Percentiles rank a stretch among this genome's conserved stretches.
Evolutionary conservation across 1,139 yeast species (phyloP).

Genomic region (Yamadazyma buinensis): DNA sequence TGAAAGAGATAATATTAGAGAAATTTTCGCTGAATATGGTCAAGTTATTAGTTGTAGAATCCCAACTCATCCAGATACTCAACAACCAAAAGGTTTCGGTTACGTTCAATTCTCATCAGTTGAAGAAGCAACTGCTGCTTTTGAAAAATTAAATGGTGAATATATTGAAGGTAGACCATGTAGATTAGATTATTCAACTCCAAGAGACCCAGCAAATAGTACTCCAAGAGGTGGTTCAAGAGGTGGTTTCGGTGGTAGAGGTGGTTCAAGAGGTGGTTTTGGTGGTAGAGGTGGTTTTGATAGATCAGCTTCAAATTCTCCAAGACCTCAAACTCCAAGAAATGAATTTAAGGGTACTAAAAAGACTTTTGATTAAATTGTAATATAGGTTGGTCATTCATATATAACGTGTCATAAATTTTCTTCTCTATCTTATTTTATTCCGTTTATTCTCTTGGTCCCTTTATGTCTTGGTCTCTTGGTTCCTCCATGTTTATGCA

Average conservation of each 20-base stretch:
- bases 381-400: slow-evolving; percentile 1
- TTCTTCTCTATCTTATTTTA: background rate
- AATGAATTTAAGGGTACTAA: slow-evolving; percentile 71
- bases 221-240: slow-evolving; percentile 39
- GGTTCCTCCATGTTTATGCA: no score
- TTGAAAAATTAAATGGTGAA: slow-evolving; percentile 84
- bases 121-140: slow-evolving; percentile 89
- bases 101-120: slow-evolving; percentile 85
- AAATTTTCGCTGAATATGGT: slow-evolving; percentile 73
- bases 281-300: slow-evolving; percentile 23
- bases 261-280: slow-evolving; percentile 24
- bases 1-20: slow-evolving; percentile 71
- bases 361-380: slow-evolving; percentile 66
- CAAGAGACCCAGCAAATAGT: slow-evolving; percentile 59
- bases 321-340: slow-evolving; percentile 52
- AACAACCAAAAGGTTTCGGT: slow-evolving; percentile 98
- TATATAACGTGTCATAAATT: background rate
- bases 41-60: slow-evolving; percentile 82
- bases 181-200: slow-evolving; percentile 92
- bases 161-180: slow-evolving; percentile 89
- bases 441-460: no score
- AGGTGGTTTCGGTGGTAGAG: slow-evolving; percentile 34
- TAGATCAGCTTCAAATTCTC: slow-evolving; percentile 42
- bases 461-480: no score
- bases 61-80: slow-evolving; percentile 98